A percentile compares a stretch with the other conserved stretches of the same genome.
Evolutionary conservation across 306 rosid genomes (phyloP).

Genomic region (Arachis hypogaea): DNA sequence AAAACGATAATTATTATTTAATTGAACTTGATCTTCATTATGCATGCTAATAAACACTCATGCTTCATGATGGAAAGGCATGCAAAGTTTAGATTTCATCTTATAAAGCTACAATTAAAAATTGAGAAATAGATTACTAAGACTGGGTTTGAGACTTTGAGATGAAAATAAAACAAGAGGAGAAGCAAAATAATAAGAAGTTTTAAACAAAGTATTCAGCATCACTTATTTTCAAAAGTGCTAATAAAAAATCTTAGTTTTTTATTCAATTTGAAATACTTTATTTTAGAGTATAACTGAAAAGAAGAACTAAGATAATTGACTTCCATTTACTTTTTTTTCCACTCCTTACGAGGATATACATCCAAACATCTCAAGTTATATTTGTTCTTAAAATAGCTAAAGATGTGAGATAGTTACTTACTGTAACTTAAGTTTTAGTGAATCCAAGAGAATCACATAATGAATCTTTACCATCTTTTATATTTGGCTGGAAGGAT

Average conservation of each 20-base stretch:
- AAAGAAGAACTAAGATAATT: not conserved
- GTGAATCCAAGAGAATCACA: constrained; percentile 67
- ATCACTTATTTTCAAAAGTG: not conserved
- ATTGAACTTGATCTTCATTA: no score
- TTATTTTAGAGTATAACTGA: not conserved
- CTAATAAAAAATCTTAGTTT: constrained; percentile 14
- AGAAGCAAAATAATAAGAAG: not conserved
- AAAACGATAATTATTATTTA: no score
- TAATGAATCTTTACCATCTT: constrained; percentile 35
- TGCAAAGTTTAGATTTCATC: constrained; percentile 40
- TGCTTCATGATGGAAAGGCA: constrained; percentile 43
- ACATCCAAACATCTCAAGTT: constrained; percentile 10
- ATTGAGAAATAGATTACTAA: constrained; percentile 28
- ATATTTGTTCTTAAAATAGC: not conserved
- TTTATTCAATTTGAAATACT: constrained; percentile 12
- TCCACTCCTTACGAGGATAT: constrained; percentile 5
- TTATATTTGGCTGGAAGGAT: constrained; percentile 63
- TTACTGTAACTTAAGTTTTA: constrained; percentile 48
- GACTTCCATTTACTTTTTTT: no score
- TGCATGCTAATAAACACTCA: no score
- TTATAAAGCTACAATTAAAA: constrained; percentile 12
- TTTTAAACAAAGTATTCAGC: constrained; percentile 14
- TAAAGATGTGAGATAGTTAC: constrained; percentile 1
- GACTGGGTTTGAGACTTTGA: constrained; percentile 21
- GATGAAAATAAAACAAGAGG: not conserved